These are phyloP conservation scores for Volvox reticuliferus DNA, from an alignment of 139 green algal genomes.

Conservation along the genomic window DNA sequence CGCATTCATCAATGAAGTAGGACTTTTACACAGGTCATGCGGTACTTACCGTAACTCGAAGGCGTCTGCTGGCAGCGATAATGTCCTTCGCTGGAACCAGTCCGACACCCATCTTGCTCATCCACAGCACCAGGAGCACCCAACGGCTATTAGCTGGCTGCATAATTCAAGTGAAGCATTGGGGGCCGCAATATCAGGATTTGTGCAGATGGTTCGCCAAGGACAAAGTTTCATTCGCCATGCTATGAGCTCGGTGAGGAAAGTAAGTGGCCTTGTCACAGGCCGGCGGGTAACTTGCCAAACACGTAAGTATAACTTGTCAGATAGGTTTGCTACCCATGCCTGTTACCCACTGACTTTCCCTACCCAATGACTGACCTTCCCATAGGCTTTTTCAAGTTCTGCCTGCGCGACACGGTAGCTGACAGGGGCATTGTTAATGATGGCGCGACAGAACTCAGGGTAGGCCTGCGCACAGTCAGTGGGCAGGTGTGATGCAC, in stretches of 20 bases:
- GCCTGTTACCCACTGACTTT: too few species aligned
- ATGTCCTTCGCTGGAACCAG: conserved; percentile 75
- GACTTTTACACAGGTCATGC: not conserved
- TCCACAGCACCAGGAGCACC: conserved; percentile 81
- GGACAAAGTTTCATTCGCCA: too few species aligned
- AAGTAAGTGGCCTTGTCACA: too few species aligned
- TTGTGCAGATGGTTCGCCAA: not conserved
- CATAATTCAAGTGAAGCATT: not conserved
- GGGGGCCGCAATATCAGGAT: not conserved
- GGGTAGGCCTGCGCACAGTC: conserved; percentile 71
- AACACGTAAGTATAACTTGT: too few species aligned
- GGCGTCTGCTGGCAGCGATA: conserved; percentile 61
- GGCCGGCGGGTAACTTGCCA: too few species aligned
- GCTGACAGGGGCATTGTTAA: conserved; percentile 57
- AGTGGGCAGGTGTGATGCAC: too few species aligned
- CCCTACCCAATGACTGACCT: conserved; percentile 48
- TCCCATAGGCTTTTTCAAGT: conserved; percentile 75
- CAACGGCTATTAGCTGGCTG: conserved; percentile 67
- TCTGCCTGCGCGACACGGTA: conserved; percentile 66
- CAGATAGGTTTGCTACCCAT: too few species aligned
- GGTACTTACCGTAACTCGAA: conserved; percentile 70
- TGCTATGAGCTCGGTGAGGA: too few species aligned
- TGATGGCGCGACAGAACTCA: conserved; percentile 76
- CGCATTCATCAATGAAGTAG: too few species aligned
- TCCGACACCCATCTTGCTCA: conserved; percentile 72